A percentile compares a stretch with the other conserved stretches of the same genome.
Evolutionary conservation across 805 yeast genomes (phyloP).

Genomic region (Candida endomychidarum): DNA sequence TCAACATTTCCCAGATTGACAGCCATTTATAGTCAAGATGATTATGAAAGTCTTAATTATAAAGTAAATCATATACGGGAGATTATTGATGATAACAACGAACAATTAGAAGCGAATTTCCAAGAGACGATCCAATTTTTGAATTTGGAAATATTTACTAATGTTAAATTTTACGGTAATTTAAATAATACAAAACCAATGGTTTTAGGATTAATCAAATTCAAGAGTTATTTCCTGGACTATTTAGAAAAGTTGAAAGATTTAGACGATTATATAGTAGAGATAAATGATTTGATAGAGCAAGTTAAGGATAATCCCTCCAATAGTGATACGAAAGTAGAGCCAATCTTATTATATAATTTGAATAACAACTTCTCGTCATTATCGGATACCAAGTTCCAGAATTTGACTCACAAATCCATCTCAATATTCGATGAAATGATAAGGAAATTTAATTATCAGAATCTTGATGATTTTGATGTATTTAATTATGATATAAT

Average conservation of each 20-base stretch:
- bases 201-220: slow-evolving; percentile 13
- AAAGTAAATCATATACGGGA: slow-evolving; percentile 8
- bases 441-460: slow-evolving; percentile 2
- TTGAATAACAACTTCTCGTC: slow-evolving; percentile 4
- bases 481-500: slow-evolving; percentile 14
- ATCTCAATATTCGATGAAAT: slow-evolving; percentile 13
- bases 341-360: not conserved
- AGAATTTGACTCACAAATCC: slow-evolving; percentile 1
- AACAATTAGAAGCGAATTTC: not conserved
- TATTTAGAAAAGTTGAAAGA: slow-evolving; percentile 6
- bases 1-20: slow-evolving; percentile 5
- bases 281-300: slow-evolving; percentile 15
- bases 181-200: slow-evolving; percentile 15
- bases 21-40: not conserved
- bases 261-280: slow-evolving; percentile 13
- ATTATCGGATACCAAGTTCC: slow-evolving; percentile 8
- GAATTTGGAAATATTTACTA: slow-evolving; percentile 14
- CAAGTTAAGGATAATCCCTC: not conserved
- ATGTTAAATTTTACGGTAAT: slow-evolving; percentile 11
- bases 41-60: not conserved
- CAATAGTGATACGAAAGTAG: not conserved
- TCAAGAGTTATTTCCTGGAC: slow-evolving; percentile 10
- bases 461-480: slow-evolving; percentile 2
- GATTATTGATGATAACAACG: slow-evolving; percentile 6
- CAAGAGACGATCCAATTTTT: slow-evolving; percentile 9